These are phyloP conservation scores for Trichosporon asahii DNA, from an alignment of 1,284 basidiomycete species.

Conservation along the genomic window DNA sequence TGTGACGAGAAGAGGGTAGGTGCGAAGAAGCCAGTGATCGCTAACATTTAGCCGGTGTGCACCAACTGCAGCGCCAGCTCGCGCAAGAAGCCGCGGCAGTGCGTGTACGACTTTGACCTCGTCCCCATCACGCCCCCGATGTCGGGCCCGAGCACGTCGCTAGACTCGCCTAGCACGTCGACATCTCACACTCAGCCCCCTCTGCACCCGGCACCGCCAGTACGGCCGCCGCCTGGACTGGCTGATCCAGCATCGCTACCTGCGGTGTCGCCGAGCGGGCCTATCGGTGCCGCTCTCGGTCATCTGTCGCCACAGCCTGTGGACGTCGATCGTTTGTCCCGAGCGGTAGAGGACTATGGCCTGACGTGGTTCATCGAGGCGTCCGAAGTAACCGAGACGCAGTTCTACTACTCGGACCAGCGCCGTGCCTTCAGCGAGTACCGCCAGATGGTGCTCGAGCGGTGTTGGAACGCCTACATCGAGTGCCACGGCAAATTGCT, in stretches of 20 bases:
- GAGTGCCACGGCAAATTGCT: conserved; percentile 17
- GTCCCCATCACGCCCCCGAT: conserved; percentile 1
- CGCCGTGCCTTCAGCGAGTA: conserved; percentile 17
- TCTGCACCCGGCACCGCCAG: not conserved
- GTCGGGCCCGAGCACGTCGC: not conserved
- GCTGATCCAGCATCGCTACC: not conserved
- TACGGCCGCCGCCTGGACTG: not conserved
- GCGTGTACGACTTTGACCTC: conserved; percentile 20
- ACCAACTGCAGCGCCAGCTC: conserved; percentile 19
- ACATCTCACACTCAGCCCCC: not conserved
- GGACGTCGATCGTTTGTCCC: conserved; percentile 4
- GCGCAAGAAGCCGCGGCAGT: conserved; percentile 15
- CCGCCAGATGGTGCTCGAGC: conserved; percentile 14
- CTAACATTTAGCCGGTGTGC: conserved; percentile 14
- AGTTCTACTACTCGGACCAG: conserved; percentile 16
- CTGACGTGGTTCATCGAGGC: conserved; percentile 24
- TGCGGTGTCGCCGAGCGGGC: not conserved
- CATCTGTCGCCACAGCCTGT: not conserved
- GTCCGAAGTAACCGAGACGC: conserved; percentile 15
- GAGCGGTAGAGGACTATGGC: conserved; percentile 13
- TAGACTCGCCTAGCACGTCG: not conserved
- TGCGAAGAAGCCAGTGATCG: not conserved
- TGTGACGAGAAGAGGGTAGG: conserved; percentile 19
- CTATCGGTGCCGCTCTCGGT: not conserved
- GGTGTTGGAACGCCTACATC: conserved; percentile 21